Evolutionary conservation across 2,329 filamentous ascomycete species (phyloP).

Genomic region (Ambrosiella xylebori): DNA sequence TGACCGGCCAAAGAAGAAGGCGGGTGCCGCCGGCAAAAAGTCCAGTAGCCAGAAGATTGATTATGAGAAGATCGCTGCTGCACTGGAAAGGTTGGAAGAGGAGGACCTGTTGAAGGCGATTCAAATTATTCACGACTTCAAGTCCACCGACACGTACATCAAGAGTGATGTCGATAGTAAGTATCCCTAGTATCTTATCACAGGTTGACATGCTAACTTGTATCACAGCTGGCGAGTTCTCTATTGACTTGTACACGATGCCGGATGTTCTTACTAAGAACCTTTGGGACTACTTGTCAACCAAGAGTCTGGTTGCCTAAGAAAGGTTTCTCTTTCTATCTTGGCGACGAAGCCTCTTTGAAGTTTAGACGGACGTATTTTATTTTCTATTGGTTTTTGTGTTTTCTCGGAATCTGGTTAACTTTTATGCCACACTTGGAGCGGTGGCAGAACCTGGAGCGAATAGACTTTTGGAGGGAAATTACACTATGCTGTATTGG

Average conservation of each 20-base stretch:
- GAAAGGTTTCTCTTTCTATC: background rate
- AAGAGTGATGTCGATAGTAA: conserved; percentile 92
- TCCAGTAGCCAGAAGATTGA: conserved; percentile 63
- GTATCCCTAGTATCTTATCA: conserved; percentile 20
- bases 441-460: too few relatives aligned
- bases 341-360: background rate
- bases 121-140: conserved; percentile 96
- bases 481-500: too few relatives aligned
- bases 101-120: conserved; percentile 90
- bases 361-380: background rate
- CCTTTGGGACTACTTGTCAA: conserved; percentile 70
- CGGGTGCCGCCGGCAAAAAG: conserved; percentile 49
- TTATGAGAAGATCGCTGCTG: conserved; percentile 93
- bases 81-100: conserved; percentile 72
- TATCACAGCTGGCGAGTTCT: conserved; percentile 71
- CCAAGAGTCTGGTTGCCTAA: conserved; percentile 6
- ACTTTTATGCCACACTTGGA: too few relatives aligned
- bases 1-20: conserved; percentile 39
- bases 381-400: background rate
- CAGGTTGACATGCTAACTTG: conserved; percentile 11
- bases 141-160: conserved; percentile 82
- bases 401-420: too few relatives aligned
- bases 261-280: conserved; percentile 77
- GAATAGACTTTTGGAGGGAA: too few relatives aligned
- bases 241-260: conserved; percentile 94